Evolutionary conservation across 2,329 filamentous ascomycete genomes (phyloP).

Genomic region (Xylariaceae sp.): DNA sequence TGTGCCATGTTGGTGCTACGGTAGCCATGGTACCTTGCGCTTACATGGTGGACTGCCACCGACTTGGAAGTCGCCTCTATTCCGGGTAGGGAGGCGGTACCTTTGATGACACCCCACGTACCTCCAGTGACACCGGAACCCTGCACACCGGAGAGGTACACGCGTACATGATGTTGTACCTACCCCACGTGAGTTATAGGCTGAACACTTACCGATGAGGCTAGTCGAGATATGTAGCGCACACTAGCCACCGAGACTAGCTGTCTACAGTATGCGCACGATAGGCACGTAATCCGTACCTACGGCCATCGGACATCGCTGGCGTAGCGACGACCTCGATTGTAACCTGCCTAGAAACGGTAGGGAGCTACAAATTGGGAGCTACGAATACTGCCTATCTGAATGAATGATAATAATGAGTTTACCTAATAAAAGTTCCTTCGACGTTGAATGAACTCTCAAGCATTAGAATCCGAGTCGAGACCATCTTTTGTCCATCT

Average conservation of each 20-base stretch:
- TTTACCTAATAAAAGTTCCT: too few relatives aligned
- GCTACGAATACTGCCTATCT: too few relatives aligned
- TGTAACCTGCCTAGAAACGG: too few relatives aligned
- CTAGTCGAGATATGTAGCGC: too few relatives aligned
- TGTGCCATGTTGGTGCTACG: background rate
- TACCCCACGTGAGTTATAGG: background rate
- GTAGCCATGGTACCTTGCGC: conserved; percentile 1
- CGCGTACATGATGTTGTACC: background rate
- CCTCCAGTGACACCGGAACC: too few relatives aligned
- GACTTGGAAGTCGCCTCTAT: background rate
- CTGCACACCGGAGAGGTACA: background rate
- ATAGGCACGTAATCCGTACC: too few relatives aligned
- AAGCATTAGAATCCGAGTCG: background rate
- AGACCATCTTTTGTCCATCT: background rate
- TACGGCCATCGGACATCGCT: too few relatives aligned
- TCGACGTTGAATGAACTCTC: background rate
- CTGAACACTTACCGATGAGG: background rate
- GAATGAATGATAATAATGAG: too few relatives aligned
- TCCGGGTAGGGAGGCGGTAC: background rate
- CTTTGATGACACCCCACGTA: background rate
- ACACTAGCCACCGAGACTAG: background rate
- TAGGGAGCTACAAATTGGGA: too few relatives aligned
- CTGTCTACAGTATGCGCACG: too few relatives aligned
- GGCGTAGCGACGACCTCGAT: too few relatives aligned
- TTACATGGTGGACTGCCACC: background rate